phyloP scores from a whole-genome alignment of 169 alveolate genomes.

The Plasmodium sp. region DNA sequence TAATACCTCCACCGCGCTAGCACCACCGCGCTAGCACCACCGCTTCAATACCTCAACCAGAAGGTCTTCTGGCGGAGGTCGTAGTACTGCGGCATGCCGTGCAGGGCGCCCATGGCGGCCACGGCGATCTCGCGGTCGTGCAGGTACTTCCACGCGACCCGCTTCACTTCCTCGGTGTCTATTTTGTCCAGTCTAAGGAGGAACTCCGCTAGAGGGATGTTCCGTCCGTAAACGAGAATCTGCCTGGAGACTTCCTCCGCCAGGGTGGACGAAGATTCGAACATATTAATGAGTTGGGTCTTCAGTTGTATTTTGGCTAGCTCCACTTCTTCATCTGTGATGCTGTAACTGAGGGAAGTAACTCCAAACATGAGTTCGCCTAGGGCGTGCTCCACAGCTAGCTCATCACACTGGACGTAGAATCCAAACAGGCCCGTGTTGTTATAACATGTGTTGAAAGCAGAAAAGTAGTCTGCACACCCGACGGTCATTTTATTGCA shows the following conservation, averaged over 20 bases:
- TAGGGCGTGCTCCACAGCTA: slow-evolving; percentile 89
- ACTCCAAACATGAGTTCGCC: slow-evolving; percentile 89
- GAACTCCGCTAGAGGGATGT: slow-evolving; percentile 87
- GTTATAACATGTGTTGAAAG: slow-evolving; percentile 92
- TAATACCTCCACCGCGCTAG: slow-evolving; percentile 60
- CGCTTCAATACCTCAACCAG: slow-evolving; percentile 83
- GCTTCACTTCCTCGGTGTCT: slow-evolving; percentile 88
- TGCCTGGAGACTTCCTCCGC: slow-evolving; percentile 91
- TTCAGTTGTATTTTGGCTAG: slow-evolving; percentile 85
- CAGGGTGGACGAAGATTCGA: slow-evolving; percentile 86
- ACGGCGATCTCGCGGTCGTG: slow-evolving; percentile 88
- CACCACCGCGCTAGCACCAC: slow-evolving; percentile 46
- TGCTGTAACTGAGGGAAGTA: slow-evolving; percentile 86
- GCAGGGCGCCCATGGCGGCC: slow-evolving; percentile 87
- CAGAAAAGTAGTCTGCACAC: slow-evolving; percentile 88
- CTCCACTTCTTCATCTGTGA: slow-evolving; percentile 88
- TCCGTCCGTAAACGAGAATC: slow-evolving; percentile 87
- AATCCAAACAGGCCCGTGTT: slow-evolving; percentile 96
- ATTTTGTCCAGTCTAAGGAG: slow-evolving; percentile 83
- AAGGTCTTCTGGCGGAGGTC: slow-evolving; percentile 85
- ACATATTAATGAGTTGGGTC: slow-evolving; percentile 84
- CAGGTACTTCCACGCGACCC: slow-evolving; percentile 90
- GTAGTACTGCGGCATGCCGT: slow-evolving; percentile 84
- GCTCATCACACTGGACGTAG: slow-evolving; percentile 88
- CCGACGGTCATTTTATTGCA: slow-evolving; percentile 88